Evolutionary conservation across 768 basidiomycete genomes (phyloP).

Genomic region (Imleria badia): DNA sequence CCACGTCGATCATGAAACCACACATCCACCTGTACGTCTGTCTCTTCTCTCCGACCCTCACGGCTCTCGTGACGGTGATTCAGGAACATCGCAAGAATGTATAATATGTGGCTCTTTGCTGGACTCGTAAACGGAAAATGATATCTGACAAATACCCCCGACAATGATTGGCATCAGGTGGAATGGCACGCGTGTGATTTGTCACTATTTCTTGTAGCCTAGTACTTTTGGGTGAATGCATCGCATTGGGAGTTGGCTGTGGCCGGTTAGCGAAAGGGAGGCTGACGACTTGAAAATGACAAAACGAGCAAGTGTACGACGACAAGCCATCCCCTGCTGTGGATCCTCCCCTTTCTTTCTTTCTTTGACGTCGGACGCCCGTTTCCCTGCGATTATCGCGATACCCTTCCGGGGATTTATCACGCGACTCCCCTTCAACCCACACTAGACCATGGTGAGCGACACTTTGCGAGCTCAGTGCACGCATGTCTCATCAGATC

Average conservation of each 20-base stretch:
- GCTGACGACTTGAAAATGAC: slow-evolving; percentile 32
- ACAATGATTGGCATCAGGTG: not conserved
- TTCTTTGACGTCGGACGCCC: slow-evolving; percentile 7
- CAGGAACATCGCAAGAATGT: slow-evolving; percentile 47
- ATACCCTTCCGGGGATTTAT: slow-evolving; percentile 6
- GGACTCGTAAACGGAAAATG: not conserved
- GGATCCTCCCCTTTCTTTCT: not conserved
- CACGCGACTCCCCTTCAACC: slow-evolving; percentile 11
- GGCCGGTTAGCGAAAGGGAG: not conserved
- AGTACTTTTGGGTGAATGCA: not conserved
- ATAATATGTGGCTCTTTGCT: not conserved
- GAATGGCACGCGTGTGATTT: not conserved
- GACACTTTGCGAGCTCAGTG: not conserved
- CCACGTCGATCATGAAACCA: slow-evolving; percentile 92
- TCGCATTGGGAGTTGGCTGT: too few relatives aligned
- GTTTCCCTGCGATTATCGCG: not conserved
- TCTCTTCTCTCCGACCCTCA: not conserved
- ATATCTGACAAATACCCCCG: not conserved
- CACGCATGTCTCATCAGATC: slow-evolving; percentile 8
- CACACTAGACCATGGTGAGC: slow-evolving; percentile 21
- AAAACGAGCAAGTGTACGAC: slow-evolving; percentile 25
- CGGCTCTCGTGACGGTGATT: not conserved
- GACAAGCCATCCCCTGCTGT: slow-evolving; percentile 15
- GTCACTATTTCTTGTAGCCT: too few relatives aligned
- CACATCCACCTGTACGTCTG: slow-evolving; percentile 61